A percentile compares a stretch with the other conserved stretches of the same genome.
These are phyloP conservation scores for Fraxinus nigra DNA, from an alignment of 305 asterid genomes.

Conservation along the genomic window DNA sequence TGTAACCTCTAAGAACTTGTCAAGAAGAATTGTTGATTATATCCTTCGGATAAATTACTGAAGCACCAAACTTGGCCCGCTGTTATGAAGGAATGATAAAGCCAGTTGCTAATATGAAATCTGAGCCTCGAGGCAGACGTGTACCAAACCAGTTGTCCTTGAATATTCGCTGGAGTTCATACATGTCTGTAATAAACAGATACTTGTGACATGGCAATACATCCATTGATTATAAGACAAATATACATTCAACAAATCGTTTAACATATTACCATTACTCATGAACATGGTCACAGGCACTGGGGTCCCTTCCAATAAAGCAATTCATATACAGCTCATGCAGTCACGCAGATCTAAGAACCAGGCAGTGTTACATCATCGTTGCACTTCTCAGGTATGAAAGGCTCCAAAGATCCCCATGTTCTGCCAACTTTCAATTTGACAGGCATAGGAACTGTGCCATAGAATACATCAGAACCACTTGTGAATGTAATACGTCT, in stretches of 20 bases:
- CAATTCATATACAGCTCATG: not conserved
- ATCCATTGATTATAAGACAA: not conserved
- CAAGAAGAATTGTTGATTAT: not conserved
- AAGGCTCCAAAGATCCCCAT: conserved; percentile 91
- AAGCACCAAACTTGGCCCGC: not conserved
- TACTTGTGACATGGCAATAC: not conserved
- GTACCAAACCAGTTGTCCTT: not conserved
- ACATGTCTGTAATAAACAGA: not conserved
- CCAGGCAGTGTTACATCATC: conserved; percentile 1
- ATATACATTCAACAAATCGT: not conserved
- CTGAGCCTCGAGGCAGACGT: not conserved
- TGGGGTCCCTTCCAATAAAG: conserved; percentile 15
- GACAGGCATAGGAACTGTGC: conserved; percentile 85
- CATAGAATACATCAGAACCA: conserved; percentile 20
- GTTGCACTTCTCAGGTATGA: conserved; percentile 36
- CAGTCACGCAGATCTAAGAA: conserved; percentile 22
- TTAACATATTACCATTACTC: conserved; percentile 22
- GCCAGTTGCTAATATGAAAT: conserved; percentile 2
- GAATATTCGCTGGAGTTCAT: conserved; percentile 5
- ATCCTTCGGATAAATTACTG: conserved; percentile 1
- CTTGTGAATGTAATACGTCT: not conserved
- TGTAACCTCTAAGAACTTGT: not conserved
- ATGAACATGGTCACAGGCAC: not conserved
- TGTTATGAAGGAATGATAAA: conserved; percentile 11
- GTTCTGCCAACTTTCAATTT: conserved; percentile 86